These are phyloP conservation scores for Acacia acuminata DNA, from an alignment of 306 rosid species.

Conservation along the genomic window DNA sequence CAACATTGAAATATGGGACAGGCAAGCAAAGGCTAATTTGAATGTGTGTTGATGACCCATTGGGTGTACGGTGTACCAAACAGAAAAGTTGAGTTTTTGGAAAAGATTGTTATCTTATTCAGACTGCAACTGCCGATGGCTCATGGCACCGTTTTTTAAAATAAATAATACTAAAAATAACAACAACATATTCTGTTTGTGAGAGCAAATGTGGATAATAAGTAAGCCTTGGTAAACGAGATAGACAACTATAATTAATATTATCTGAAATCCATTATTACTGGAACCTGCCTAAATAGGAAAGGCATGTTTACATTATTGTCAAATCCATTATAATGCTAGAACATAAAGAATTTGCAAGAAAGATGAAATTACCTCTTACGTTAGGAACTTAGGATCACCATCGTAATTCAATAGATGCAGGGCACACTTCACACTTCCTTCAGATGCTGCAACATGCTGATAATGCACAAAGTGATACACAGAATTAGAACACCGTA, in stretches of 20 bases:
- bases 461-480: conserved; percentile 36
- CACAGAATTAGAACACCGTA: neutral
- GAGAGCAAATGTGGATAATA: neutral
- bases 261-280: neutral
- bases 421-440: conserved; percentile 73
- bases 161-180: too few species aligned
- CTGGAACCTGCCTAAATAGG: neutral
- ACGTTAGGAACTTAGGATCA: conserved; percentile 69
- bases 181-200: too few species aligned
- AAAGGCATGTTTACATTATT: neutral
- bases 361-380: conserved; percentile 55
- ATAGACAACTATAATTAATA: neutral
- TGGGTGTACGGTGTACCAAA: neutral
- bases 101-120: neutral
- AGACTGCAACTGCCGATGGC: neutral
- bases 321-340: neutral
- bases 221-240: neutral
- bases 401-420: conserved; percentile 77
- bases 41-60: neutral
- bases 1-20: neutral
- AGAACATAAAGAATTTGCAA: neutral
- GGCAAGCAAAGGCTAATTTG: neutral
- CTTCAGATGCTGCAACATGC: conserved; percentile 81
- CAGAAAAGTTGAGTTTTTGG: neutral
- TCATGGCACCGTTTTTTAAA: neutral